Percentiles rank a stretch among this genome's conserved stretches.
phyloP scores from a whole-genome alignment of 257 asterid genomes.

The Solanum chiquidenum region DNA sequence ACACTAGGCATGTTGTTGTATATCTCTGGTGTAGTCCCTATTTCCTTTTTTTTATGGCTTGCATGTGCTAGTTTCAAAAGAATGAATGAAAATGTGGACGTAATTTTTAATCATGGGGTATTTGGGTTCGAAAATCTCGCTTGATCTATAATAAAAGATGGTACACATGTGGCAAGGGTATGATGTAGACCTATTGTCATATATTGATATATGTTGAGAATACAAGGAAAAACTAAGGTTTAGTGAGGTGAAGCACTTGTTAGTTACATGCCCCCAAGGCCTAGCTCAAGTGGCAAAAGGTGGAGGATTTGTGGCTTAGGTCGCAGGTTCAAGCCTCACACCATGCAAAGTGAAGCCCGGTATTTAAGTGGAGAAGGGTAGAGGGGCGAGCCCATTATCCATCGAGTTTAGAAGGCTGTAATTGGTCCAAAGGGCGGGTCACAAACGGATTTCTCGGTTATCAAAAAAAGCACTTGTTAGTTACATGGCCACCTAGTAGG shows the following conservation, averaged over 20 bases:
- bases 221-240: not conserved
- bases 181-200: not conserved
- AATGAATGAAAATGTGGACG: not conserved
- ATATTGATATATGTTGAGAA: not conserved
- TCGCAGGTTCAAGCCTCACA: too few relatives aligned
- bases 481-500: not conserved
- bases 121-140: not conserved
- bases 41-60: not conserved
- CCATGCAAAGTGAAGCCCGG: too few relatives aligned
- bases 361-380: too few relatives aligned
- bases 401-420: too few relatives aligned
- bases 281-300: too few relatives aligned
- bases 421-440: too few relatives aligned
- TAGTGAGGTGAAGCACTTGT: not conserved
- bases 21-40: not conserved
- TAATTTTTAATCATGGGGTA: not conserved
- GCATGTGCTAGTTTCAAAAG: not conserved
- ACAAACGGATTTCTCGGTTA: too few relatives aligned
- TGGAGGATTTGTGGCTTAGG: too few relatives aligned
- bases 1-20: not conserved
- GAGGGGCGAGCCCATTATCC: too few relatives aligned
- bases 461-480: not conserved
- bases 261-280: not conserved
- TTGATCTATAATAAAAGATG: not conserved
- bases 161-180: not conserved